phyloP scores from a whole-genome alignment of 192 early-diverging fungal genomes.

The Podila minutissima region DNA sequence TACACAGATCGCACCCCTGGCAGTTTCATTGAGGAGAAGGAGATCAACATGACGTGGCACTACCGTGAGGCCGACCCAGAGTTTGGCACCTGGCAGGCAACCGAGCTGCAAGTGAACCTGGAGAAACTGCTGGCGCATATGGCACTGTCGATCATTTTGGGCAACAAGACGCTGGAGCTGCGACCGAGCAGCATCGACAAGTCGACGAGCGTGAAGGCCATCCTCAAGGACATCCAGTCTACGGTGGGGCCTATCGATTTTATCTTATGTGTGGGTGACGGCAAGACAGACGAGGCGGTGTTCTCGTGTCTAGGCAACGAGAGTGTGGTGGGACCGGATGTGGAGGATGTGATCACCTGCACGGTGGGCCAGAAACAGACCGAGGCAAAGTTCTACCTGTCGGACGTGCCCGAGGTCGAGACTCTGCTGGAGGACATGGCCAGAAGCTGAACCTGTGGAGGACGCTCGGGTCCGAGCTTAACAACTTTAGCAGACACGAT shows the following conservation, averaged over 20 bases:
- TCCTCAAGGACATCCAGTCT: conserved; percentile 79
- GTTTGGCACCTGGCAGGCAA: conserved; percentile 98
- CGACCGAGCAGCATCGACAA: conserved; percentile 95
- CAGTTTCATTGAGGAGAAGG: conserved; percentile 98
- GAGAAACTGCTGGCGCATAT: conserved; percentile 95
- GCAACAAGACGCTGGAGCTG: conserved; percentile 97
- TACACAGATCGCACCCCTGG: conserved; percentile 98
- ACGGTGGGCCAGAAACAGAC: conserved; percentile 99
- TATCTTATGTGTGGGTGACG: conserved; percentile 91
- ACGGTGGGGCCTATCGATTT: conserved; percentile 64
- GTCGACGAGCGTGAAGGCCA: conserved; percentile 85
- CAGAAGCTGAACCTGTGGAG: conserved; percentile 15
- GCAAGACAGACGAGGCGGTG: conserved; percentile 95
- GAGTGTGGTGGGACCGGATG: conserved; percentile 37
- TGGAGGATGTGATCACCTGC: conserved; percentile 73
- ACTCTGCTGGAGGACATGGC: conserved; percentile 52
- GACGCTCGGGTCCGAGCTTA: not conserved
- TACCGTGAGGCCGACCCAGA: conserved; percentile 95
- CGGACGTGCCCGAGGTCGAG: conserved; percentile 67
- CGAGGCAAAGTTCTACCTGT: conserved; percentile 89
- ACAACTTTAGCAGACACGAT: not conserved
- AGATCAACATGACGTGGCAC: conserved; percentile 98
- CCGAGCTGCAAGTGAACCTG: conserved; percentile 96
- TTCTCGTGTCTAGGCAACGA: conserved; percentile 78
- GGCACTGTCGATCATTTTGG: conserved; percentile 93